Evolutionary conservation across 2,329 filamentous ascomycete species (phyloP).

Genomic region (Colletotrichum orbiculare): DNA sequence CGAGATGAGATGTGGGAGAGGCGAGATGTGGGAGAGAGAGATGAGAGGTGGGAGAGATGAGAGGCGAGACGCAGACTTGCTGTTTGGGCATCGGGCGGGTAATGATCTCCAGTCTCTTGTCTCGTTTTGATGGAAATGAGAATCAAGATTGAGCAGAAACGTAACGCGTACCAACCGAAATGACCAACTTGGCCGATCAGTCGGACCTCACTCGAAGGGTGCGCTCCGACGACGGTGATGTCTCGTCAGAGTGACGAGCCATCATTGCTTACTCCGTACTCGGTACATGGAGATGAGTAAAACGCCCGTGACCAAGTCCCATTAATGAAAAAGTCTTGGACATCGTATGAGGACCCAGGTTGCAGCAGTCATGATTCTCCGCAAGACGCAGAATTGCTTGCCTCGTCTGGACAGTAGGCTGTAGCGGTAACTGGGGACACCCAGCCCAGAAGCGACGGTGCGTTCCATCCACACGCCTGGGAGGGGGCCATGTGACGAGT

Average conservation of each 20-base stretch:
- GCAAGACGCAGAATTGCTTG: background rate
- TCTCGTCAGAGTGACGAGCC: background rate
- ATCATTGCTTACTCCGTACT: background rate
- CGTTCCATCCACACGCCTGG: no score
- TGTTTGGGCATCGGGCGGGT: no score
- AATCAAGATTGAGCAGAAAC: background rate
- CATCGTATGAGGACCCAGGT: constrained; percentile 27
- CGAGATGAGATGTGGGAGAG: no score
- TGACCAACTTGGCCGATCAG: constrained; percentile 7
- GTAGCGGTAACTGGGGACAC: constrained; percentile 11
- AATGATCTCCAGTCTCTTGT: no score
- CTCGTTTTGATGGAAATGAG: no score
- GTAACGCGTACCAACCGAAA: background rate
- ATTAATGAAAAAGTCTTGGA: background rate
- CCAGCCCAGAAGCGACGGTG: background rate
- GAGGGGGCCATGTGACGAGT: constrained; percentile 16
- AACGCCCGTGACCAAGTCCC: constrained; percentile 7
- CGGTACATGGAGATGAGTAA: background rate
- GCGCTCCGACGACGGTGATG: constrained; percentile 7
- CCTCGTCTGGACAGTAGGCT: background rate
- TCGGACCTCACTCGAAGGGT: background rate
- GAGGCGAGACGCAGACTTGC: no score
- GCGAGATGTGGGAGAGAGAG: no score
- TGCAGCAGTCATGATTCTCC: constrained; percentile 8
- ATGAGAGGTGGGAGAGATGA: no score